These are phyloP conservation scores for Dioscorea alata DNA, from an alignment of 106 monocot genomes.

Conservation along the genomic window DNA sequence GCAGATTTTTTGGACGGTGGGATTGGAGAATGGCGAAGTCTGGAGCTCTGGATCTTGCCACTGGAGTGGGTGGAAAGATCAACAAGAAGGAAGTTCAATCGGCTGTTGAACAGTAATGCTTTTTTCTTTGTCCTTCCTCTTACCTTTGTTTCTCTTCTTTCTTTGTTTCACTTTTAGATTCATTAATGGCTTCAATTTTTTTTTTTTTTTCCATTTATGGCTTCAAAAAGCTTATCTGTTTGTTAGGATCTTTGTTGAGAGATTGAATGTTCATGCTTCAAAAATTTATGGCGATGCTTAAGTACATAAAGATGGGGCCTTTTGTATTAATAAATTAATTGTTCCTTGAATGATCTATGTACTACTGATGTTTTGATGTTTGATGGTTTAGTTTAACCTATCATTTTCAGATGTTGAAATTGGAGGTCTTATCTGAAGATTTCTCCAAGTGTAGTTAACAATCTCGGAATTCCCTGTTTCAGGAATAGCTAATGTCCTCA, in stretches of 20 bases:
- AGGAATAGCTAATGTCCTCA: no score
- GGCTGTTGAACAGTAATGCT: constrained; percentile 45
- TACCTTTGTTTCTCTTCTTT: background rate
- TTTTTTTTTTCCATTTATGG: background rate
- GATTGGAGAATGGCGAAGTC: constrained; percentile 27
- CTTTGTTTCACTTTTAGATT: background rate
- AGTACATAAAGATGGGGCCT: background rate
- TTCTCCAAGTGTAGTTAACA: no score
- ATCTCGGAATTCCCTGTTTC: no score
- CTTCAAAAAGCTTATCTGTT: background rate
- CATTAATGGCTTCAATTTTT: background rate
- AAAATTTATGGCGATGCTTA: background rate
- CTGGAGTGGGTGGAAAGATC: constrained; percentile 45
- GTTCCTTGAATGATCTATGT: background rate
- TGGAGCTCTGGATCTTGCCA: constrained; percentile 46
- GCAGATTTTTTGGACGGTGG: background rate
- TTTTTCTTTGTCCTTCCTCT: background rate
- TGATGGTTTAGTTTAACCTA: no score
- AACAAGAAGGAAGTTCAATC: constrained; percentile 43
- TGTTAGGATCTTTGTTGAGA: background rate
- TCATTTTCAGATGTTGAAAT: no score
- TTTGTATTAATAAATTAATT: background rate
- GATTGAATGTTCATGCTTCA: background rate
- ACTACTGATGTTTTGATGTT: no score
- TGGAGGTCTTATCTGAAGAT: no score